phyloP scores from a whole-genome alignment of 305 asterid species.

The Coffea humblotiana region DNA sequence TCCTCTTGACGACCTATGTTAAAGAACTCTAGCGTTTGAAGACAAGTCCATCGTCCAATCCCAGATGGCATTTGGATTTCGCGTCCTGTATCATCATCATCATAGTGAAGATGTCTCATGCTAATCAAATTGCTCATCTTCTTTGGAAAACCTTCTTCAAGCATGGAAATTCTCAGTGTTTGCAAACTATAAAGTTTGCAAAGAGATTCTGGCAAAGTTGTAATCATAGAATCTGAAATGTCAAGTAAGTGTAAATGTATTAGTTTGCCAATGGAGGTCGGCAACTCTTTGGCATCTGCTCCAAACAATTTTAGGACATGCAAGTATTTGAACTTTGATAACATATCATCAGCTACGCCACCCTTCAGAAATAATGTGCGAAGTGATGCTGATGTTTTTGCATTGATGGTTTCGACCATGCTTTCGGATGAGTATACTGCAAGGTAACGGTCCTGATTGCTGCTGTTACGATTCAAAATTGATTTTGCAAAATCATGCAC shows the following conservation, averaged over 20 bases:
- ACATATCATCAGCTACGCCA: too few relatives aligned
- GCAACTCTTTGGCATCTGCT: background rate
- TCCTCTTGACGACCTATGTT: conserved; percentile 5
- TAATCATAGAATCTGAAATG: background rate
- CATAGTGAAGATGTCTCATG: background rate
- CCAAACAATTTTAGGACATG: too few relatives aligned
- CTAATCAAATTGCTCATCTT: background rate
- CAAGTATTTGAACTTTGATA: too few relatives aligned
- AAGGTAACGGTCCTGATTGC: too few relatives aligned
- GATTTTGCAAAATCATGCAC: too few relatives aligned
- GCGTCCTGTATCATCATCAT: too few relatives aligned
- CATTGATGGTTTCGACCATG: too few relatives aligned
- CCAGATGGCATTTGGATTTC: background rate
- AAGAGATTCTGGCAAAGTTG: background rate
- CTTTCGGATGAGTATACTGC: too few relatives aligned
- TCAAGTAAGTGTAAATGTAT: background rate
- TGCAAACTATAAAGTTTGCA: conserved; percentile 2
- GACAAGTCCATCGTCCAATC: background rate
- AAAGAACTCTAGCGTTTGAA: background rate
- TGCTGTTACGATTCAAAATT: too few relatives aligned
- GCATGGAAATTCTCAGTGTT: background rate
- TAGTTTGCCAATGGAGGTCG: background rate
- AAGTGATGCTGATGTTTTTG: too few relatives aligned
- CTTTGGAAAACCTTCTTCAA: background rate
- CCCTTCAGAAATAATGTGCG: too few relatives aligned